Conservation (phyloP, 2,329 filamentous ascomycete species). For the Colletotrichum acutatum region DNA sequence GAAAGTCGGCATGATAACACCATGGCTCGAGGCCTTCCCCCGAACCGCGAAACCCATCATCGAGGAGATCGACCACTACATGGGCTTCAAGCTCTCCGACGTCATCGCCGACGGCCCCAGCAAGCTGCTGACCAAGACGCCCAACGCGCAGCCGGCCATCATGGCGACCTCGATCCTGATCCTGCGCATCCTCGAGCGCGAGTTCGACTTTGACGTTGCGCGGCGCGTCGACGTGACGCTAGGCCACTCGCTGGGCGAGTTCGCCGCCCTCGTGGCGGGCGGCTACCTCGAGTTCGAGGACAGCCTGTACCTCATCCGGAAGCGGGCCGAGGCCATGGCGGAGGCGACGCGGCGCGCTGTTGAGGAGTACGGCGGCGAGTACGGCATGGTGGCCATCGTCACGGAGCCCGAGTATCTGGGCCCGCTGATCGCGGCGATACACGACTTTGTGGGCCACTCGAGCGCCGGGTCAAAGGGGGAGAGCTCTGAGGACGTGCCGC, state of each 20-base stretch:
- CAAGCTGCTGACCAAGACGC: slow-evolving; percentile 79
- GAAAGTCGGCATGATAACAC: slow-evolving; percentile 85
- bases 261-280: slow-evolving; percentile 87
- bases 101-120: slow-evolving; percentile 86
- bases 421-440: slow-evolving; percentile 76
- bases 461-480: slow-evolving; percentile 75
- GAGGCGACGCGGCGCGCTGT: slow-evolving; percentile 76
- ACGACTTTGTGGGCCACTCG: slow-evolving; percentile 80
- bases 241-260: slow-evolving; percentile 93
- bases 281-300: slow-evolving; percentile 83
- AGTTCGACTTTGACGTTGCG: slow-evolving; percentile 80
- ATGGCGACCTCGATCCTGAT: slow-evolving; percentile 96
- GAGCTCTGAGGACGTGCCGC: slow-evolving; percentile 73
- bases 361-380: slow-evolving; percentile 78
- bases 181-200: slow-evolving; percentile 84
- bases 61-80: slow-evolving; percentile 84
- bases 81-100: slow-evolving; percentile 79
- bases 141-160: slow-evolving; percentile 93
- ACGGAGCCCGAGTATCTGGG: slow-evolving; percentile 84
- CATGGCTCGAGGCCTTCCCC: slow-evolving; percentile 90
- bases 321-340: slow-evolving; percentile 85
- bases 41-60: slow-evolving; percentile 78
- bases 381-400: slow-evolving; percentile 94
- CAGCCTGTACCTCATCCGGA: slow-evolving; percentile 80
- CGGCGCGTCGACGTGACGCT: slow-evolving; percentile 84